Conservation (phyloP, 306 rosid genomes). For the Malus orientalis region DNA sequence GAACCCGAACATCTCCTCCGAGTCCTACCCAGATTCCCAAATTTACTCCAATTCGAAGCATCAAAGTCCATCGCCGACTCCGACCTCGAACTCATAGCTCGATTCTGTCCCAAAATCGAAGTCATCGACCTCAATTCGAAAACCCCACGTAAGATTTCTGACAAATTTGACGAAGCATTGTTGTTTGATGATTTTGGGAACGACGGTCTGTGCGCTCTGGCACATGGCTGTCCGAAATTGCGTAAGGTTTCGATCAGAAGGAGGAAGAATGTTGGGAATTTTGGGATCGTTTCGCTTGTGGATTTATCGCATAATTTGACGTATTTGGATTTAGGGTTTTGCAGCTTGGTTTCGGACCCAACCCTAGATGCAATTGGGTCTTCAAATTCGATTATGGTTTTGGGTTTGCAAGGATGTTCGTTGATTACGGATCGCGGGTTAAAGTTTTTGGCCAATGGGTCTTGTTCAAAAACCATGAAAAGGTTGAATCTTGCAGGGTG, state of each 20-base stretch:
- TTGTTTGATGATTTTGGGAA: slow-evolving; percentile 8
- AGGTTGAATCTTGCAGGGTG: slow-evolving; percentile 15
- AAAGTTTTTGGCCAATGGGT: slow-evolving; percentile 7
- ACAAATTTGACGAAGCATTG: neutral
- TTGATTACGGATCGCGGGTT: slow-evolving; percentile 21
- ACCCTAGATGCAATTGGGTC: slow-evolving; percentile 18
- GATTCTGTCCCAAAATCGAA: slow-evolving; percentile 17
- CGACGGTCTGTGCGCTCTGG: slow-evolving; percentile 12
- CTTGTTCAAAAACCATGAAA: slow-evolving; percentile 14
- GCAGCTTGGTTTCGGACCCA: slow-evolving; percentile 4
- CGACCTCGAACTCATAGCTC: slow-evolving; percentile 13
- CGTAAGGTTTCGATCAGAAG: slow-evolving; percentile 12
- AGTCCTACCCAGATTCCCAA: slow-evolving; percentile 18
- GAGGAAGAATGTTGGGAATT: slow-evolving; percentile 4
- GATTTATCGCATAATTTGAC: slow-evolving; percentile 5
- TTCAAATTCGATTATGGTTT: neutral
- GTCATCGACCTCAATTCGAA: neutral
- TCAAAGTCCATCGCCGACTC: neutral
- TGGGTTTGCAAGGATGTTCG: slow-evolving; percentile 20
- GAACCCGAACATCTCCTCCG: slow-evolving; percentile 1
- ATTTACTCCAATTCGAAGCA: slow-evolving; percentile 10
- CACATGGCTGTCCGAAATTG: slow-evolving; percentile 5
- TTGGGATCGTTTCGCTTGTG: neutral
- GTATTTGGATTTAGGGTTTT: slow-evolving; percentile 20
- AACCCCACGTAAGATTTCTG: neutral